phyloP scores from a whole-genome alignment of 1,139 yeast genomes.

The Hyphopichia burtonii region DNA sequence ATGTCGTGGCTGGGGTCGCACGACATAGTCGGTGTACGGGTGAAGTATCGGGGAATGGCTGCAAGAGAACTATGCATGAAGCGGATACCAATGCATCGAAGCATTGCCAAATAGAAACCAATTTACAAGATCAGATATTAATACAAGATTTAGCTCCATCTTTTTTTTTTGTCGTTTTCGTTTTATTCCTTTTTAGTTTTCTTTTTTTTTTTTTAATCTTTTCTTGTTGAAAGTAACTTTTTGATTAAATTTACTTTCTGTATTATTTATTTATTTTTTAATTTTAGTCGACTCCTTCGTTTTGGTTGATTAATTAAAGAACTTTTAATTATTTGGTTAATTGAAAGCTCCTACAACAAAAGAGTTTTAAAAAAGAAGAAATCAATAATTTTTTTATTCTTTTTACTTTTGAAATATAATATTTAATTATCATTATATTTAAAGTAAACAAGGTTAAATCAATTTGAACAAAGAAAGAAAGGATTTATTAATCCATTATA shows the following conservation, averaged over 20 bases:
- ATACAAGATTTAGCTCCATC: not conserved
- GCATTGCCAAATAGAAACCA: no score
- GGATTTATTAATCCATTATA: no score
- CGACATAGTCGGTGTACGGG: no score
- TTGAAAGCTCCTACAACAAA: not conserved
- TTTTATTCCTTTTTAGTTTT: not conserved
- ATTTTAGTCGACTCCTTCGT: not conserved
- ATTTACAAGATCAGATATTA: not conserved
- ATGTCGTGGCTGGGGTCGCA: no score
- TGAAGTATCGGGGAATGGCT: no score
- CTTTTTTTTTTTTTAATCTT: not conserved
- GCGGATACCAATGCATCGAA: no score
- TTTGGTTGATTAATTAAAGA: not conserved
- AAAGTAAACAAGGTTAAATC: not conserved
- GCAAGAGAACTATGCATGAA: no score
- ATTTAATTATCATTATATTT: slow-evolving; percentile 3
- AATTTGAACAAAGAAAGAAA: not conserved
- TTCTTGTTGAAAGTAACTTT: not conserved
- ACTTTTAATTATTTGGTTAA: slow-evolving; percentile 3
- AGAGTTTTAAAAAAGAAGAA: not conserved
- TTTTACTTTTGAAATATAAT: not conserved
- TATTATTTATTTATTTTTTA: not conserved
- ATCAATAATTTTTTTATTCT: not conserved
- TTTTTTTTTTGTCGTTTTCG: not conserved
- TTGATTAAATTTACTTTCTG: not conserved